These are phyloP conservation scores for Lojkania enalia DNA, from an alignment of 2,329 filamentous ascomycete species.

Conservation along the genomic window DNA sequence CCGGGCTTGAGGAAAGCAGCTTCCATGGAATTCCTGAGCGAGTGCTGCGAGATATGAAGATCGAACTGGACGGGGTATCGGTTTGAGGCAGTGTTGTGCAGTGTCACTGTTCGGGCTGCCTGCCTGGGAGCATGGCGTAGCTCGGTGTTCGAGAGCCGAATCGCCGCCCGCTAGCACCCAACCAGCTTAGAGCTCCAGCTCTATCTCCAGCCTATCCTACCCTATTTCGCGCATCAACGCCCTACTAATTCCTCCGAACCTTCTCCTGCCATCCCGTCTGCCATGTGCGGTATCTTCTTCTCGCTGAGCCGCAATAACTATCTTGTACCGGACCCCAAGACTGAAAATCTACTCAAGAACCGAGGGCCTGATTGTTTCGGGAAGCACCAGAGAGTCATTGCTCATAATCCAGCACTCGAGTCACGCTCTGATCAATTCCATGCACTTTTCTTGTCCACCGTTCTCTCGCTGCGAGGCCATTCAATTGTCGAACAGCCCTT, in stretches of 20 bases:
- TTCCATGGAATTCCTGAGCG: slow-evolving; percentile 33
- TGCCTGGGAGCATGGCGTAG: background rate
- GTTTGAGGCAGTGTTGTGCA: slow-evolving; percentile 5
- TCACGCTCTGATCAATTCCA: slow-evolving; percentile 25
- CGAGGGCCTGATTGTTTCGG: slow-evolving; percentile 38
- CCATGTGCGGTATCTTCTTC: slow-evolving; percentile 56
- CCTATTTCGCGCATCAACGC: too few species aligned
- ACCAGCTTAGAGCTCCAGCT: slow-evolving; percentile 6
- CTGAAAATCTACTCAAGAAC: slow-evolving; percentile 32
- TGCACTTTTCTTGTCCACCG: slow-evolving; percentile 76
- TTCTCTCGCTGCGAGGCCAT: slow-evolving; percentile 84
- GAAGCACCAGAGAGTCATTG: slow-evolving; percentile 19
- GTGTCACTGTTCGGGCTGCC: slow-evolving; percentile 6
- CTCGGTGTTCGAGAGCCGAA: slow-evolving; percentile 26
- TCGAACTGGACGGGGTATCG: slow-evolving; percentile 2
- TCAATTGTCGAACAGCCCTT: slow-evolving; percentile 75
- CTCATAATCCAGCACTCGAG: background rate
- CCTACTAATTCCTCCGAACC: background rate
- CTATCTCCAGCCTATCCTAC: slow-evolving; percentile 2
- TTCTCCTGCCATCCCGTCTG: background rate
- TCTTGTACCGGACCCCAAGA: slow-evolving; percentile 27
- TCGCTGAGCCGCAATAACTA: slow-evolving; percentile 45
- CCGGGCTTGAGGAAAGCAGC: slow-evolving; percentile 11
- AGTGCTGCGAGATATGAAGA: too few species aligned
- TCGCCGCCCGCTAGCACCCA: slow-evolving; percentile 10